These are phyloP conservation scores for Ogataea neopini DNA, from an alignment of 805 yeast genomes.

Conservation along the genomic window DNA sequence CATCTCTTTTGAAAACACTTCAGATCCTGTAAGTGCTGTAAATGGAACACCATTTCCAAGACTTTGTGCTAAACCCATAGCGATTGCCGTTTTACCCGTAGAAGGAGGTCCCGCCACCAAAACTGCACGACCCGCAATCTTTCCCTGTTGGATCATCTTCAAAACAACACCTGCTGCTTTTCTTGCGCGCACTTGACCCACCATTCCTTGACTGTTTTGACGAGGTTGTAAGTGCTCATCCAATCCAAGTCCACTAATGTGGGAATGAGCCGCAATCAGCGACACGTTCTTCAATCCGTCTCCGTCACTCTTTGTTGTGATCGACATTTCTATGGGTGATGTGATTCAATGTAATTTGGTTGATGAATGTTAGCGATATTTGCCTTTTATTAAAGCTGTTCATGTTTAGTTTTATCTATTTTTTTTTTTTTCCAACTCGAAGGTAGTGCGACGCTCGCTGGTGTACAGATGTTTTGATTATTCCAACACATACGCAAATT, in stretches of 20 bases:
- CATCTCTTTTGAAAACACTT: conserved; percentile 92
- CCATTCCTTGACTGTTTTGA: conserved; percentile 84
- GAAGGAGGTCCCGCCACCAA: conserved; percentile 97
- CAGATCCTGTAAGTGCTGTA: conserved; percentile 95
- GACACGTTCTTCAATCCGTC: conserved; percentile 25
- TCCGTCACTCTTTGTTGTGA: conserved; percentile 22
- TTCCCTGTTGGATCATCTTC: conserved; percentile 87
- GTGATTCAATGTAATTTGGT: background rate
- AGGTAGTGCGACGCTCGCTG: background rate
- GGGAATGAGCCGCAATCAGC: conserved; percentile 85
- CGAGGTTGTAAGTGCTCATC: conserved; percentile 89
- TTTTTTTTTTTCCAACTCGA: background rate
- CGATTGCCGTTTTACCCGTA: conserved; percentile 97
- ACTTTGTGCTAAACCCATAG: conserved; percentile 93
- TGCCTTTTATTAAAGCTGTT: background rate
- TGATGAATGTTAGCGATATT: background rate
- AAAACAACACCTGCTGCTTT: conserved; percentile 95
- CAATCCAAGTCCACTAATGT: conserved; percentile 90
- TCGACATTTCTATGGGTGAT: conserved; percentile 18
- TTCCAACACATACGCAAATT: background rate
- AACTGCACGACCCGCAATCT: conserved; percentile 95
- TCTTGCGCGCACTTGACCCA: conserved; percentile 73
- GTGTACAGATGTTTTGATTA: conserved; percentile 13
- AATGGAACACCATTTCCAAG: conserved; percentile 97
- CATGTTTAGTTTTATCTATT: background rate